A percentile compares a stretch with the other conserved stretches of the same genome.
Conservation (phyloP, 768 basidiomycete genomes). For the Rhodosporidiobolus sp. region DNA sequence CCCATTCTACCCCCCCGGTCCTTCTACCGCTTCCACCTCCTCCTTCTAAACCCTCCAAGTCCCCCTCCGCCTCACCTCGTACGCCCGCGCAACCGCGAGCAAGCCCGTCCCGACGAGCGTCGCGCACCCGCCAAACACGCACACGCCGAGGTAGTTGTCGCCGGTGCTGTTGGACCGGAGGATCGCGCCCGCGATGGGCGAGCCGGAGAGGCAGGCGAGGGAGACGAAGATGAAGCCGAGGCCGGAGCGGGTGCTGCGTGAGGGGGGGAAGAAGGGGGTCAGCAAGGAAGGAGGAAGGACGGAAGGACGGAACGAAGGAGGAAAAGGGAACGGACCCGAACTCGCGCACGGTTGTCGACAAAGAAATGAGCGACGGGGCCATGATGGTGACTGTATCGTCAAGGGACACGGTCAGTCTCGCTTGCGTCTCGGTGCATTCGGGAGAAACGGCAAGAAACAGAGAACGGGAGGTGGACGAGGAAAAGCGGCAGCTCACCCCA, state of each 20-base stretch:
- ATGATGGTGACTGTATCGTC: not conserved
- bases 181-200: slow-evolving; percentile 17
- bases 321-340: not conserved
- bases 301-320: not conserved
- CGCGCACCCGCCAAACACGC: slow-evolving; percentile 8
- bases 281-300: not conserved
- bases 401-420: not conserved
- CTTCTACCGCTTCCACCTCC: not conserved
- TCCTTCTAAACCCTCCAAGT: not conserved
- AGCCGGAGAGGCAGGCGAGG: slow-evolving; percentile 8
- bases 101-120: slow-evolving; percentile 5
- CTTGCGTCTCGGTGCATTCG: too few species aligned
- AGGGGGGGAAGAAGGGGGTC: not conserved
- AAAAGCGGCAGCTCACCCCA: not conserved
- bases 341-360: not conserved
- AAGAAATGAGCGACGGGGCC: slow-evolving; percentile 4
- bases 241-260: slow-evolving; percentile 11
- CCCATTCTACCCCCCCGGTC: not conserved
- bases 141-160: slow-evolving; percentile 5
- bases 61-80: not conserved
- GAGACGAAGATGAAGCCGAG: slow-evolving; percentile 17
- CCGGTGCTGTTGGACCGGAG: not conserved
- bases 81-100: not conserved
- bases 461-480: not conserved
- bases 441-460: too few species aligned